Base-by-base conservation (phyloP, 208 protist genomes). In the Strigomonas culicis region DNA sequence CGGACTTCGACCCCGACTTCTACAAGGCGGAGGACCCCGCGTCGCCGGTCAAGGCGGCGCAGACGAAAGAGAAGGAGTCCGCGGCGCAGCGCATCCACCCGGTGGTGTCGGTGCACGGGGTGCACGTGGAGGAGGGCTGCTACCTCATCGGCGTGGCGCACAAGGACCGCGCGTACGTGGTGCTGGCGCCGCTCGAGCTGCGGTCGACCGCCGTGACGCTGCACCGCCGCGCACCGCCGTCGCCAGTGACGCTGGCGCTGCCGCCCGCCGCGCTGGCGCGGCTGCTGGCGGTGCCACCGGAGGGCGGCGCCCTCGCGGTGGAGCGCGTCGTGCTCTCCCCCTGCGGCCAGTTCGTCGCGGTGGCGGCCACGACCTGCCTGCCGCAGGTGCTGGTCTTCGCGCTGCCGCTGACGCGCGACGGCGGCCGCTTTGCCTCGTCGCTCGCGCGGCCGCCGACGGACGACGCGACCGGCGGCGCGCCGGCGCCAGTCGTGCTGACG, bases 81-180 rank as follows among this genome's bases (percentile, higher is more conserved):
- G 34, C 34, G 34, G 34, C 34, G 34, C 34, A 39, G 34, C 34
- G 34, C 34, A 39, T 13, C 55, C 11, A 60, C 15, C 15, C 31
- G 7, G 55, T 60, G 1, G 30, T 43, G 31, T 3, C 43, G 43
- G 34, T 39, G 34, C 34, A 39, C 10, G 34, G 34, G 34, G 34
- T 39, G 34, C 34, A 39, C 7, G 7, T 4, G 34, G 34, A 39
- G 34, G 34, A 39, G 34, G 34, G 10, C 34, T 13, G 34, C 28
- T 71, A 52, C 50, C 49, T 66, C 4, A 41, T 80, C 15, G 67
- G 74, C 3, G 51, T 84, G 8, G 74, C 70, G 25, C 75, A 77
- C 56, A 52, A 49, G 10, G 46, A 63, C 6, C 59, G 46, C 15
- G 69, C 73, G 13, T 66, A 66, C 55, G 55, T 79, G 4, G 58